These are phyloP conservation scores for Lophiotrema nucula DNA, from an alignment of 495 filamentous ascomycete genomes.

Conservation along the genomic window DNA sequence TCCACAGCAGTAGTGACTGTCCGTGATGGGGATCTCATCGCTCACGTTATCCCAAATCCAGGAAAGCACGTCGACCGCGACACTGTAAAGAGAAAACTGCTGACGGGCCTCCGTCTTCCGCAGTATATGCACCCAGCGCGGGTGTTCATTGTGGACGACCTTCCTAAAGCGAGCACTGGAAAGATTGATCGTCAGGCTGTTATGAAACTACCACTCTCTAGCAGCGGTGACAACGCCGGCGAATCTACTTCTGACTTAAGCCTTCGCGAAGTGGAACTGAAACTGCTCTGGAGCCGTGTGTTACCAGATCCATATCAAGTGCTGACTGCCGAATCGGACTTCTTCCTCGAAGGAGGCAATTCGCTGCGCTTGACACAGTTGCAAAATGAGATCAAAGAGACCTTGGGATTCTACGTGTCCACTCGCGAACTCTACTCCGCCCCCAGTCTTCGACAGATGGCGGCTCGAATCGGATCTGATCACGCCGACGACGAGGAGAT, in stretches of 20 bases:
- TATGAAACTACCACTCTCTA: not conserved
- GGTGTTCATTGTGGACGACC: not conserved
- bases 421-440: not conserved
- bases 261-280: too few relatives aligned
- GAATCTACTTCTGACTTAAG: too few relatives aligned
- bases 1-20: not conserved
- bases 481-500: not conserved
- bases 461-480: not conserved
- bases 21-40: not conserved
- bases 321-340: not conserved
- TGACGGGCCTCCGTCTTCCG: not conserved
- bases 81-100: not conserved
- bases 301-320: not conserved
- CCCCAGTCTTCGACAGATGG: not conserved
- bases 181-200: not conserved
- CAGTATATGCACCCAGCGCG: not conserved
- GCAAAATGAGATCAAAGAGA: not conserved
- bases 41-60: not conserved
- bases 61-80: not conserved
- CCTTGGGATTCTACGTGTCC: not conserved
- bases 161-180: not conserved
- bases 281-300: not conserved
- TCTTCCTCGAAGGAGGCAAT: not conserved
- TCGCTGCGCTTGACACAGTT: not conserved
- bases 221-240: not conserved